These are phyloP conservation scores for Knufia petricola DNA, from an alignment of 2,329 filamentous ascomycete genomes.

Conservation along the genomic window DNA sequence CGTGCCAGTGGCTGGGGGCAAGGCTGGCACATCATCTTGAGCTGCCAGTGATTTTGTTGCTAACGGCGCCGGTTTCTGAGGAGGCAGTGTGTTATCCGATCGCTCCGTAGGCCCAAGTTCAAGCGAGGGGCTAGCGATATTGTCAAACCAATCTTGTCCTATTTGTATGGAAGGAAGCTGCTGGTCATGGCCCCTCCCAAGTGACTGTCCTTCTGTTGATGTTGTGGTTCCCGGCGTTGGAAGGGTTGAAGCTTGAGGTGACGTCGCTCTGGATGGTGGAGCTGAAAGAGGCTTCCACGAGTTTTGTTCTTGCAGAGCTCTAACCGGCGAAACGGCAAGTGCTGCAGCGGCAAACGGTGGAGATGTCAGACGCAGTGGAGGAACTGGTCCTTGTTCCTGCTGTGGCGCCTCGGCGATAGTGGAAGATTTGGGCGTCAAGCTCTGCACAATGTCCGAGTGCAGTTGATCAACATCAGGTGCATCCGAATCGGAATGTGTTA, in stretches of 20 bases:
- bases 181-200: not conserved
- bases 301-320: not conserved
- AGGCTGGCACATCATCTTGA: not conserved
- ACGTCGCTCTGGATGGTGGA: not conserved
- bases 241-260: not conserved
- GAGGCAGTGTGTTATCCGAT: not conserved
- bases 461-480: conserved; percentile 37
- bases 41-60: not conserved
- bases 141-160: not conserved
- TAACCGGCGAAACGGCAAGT: conserved; percentile 2
- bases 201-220: not conserved
- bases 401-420: not conserved
- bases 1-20: not conserved
- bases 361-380: not conserved
- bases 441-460: conserved; percentile 40
- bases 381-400: not conserved
- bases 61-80: not conserved
- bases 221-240: not conserved
- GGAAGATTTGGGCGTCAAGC: conserved; percentile 30
- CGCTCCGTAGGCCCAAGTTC: not conserved
- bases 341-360: conserved; percentile 8
- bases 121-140: not conserved
- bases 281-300: not conserved
- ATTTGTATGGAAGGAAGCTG: not conserved
- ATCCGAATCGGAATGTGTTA: conserved; percentile 30